phyloP scores from a whole-genome alignment of 805 yeast genomes.

The Candida endomychidarum region DNA sequence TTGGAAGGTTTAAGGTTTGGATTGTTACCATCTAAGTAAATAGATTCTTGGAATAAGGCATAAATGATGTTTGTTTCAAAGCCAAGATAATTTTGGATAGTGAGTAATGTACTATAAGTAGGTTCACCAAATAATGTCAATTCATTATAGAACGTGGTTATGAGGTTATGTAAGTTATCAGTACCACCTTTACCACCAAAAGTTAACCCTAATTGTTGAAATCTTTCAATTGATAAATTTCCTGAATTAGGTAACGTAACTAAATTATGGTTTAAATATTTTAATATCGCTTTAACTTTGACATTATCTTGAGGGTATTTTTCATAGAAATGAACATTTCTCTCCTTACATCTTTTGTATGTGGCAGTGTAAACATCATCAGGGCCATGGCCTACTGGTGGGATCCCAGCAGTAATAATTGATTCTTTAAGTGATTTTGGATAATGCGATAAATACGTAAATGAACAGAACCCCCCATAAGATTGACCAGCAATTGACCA shows the following conservation, averaged over 20 bases:
- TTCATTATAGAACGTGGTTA: conserved; percentile 42
- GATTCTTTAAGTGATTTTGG: conserved; percentile 44
- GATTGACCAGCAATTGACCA: conserved; percentile 59
- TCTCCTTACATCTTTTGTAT: conserved; percentile 44
- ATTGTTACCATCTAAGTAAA: conserved; percentile 47
- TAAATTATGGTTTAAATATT: conserved; percentile 27
- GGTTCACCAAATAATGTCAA: conserved; percentile 34
- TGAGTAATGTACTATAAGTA: conserved; percentile 34
- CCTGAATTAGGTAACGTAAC: conserved; percentile 54
- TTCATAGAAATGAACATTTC: conserved; percentile 48
- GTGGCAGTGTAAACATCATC: conserved; percentile 52
- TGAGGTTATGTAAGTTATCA: conserved; percentile 45
- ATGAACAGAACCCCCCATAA: conserved; percentile 54
- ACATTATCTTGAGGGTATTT: conserved; percentile 49
- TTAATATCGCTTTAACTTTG: conserved; percentile 37
- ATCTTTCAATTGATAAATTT: conserved; percentile 46
- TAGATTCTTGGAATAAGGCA: conserved; percentile 58
- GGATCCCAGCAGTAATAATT: conserved; percentile 57
- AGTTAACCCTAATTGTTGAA: conserved; percentile 51
- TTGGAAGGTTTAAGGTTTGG: conserved; percentile 21
- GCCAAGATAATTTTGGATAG: conserved; percentile 32
- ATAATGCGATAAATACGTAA: conserved; percentile 49
- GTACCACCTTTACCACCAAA: conserved; percentile 56
- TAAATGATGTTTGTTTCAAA: conserved; percentile 58
- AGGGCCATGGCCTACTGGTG: conserved; percentile 47